Conservation (phyloP, 768 basidiomycete genomes). For the Mycena vulgaris region DNA sequence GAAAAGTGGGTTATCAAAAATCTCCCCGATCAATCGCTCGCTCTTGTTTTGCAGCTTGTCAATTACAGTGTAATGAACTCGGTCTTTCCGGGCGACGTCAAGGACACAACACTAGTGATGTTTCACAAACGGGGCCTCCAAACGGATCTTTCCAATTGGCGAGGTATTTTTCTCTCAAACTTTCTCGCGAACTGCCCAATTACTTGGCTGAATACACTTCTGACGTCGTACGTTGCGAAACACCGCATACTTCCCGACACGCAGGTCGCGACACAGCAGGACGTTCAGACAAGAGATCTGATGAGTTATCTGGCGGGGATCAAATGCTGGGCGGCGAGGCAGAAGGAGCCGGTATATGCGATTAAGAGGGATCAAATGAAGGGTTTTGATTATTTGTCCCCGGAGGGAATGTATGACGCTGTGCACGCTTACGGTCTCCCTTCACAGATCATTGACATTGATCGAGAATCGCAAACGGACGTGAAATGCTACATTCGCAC, state of each 20-base stretch:
- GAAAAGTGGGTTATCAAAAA: slow-evolving; percentile 37
- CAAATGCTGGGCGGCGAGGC: slow-evolving; percentile 32
- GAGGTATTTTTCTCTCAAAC: slow-evolving; percentile 35
- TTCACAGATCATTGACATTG: slow-evolving; percentile 29
- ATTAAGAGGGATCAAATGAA: slow-evolving; percentile 43
- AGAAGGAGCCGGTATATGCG: slow-evolving; percentile 27
- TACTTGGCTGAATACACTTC: slow-evolving; percentile 34
- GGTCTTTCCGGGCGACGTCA: slow-evolving; percentile 32
- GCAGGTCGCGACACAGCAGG: slow-evolving; percentile 39
- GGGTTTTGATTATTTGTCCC: slow-evolving; percentile 41
- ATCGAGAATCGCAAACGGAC: slow-evolving; percentile 32
- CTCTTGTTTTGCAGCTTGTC: slow-evolving; percentile 24
- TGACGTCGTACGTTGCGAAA: slow-evolving; percentile 34
- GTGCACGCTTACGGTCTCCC: slow-evolving; percentile 38
- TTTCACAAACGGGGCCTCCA: slow-evolving; percentile 37
- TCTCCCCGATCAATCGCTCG: slow-evolving; percentile 27
- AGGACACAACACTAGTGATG: slow-evolving; percentile 24
- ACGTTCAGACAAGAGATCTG: slow-evolving; percentile 38
- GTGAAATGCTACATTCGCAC: slow-evolving; percentile 30
- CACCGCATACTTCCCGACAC: slow-evolving; percentile 34
- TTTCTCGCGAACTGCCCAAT: slow-evolving; percentile 38
- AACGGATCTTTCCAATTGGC: slow-evolving; percentile 35
- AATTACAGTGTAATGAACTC: slow-evolving; percentile 38
- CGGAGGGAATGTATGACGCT: slow-evolving; percentile 43
- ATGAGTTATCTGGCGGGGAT: slow-evolving; percentile 35